Percentiles rank a stretch among this genome's conserved stretches.
These are phyloP conservation scores for Debaryomyces robertsiae DNA, from an alignment of 1,139 yeast genomes.

Conservation along the genomic window DNA sequence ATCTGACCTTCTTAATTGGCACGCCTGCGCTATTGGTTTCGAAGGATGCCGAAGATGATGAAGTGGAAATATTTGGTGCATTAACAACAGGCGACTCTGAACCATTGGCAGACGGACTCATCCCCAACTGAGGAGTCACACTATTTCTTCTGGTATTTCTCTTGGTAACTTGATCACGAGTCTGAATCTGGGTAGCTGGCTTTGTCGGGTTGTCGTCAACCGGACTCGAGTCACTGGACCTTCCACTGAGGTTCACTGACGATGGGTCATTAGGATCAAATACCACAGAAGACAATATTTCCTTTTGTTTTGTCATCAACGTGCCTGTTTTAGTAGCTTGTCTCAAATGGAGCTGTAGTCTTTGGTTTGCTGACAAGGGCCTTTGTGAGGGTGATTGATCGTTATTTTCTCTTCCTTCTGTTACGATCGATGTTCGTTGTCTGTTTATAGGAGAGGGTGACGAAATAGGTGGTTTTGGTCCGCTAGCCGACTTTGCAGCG, in stretches of 20 bases:
- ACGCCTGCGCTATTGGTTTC: conserved; percentile 11
- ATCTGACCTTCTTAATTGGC: conserved; percentile 47
- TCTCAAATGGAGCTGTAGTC: conserved; percentile 43
- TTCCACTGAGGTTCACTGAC: conserved; percentile 19
- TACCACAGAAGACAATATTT: conserved; percentile 36
- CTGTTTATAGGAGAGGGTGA: conserved; percentile 18
- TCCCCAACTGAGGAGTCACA: conserved; percentile 19
- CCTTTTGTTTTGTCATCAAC: conserved; percentile 44
- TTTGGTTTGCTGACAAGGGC: conserved; percentile 39
- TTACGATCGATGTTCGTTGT: conserved; percentile 22
- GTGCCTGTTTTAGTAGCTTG: conserved; percentile 45
- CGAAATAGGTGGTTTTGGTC: not conserved
- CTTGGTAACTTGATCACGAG: conserved; percentile 37
- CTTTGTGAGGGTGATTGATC: conserved; percentile 11
- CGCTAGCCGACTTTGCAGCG: conserved; percentile 2
- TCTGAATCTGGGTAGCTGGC: conserved; percentile 13
- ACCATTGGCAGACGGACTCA: conserved; percentile 13
- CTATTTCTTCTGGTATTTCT: conserved; percentile 38
- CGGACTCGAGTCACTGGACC: conserved; percentile 3
- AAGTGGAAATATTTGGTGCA: conserved; percentile 6
- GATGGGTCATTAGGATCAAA: conserved; percentile 47
- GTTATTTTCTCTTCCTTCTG: conserved; percentile 19
- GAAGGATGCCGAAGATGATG: conserved; percentile 14
- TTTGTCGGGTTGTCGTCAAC: conserved; percentile 8
- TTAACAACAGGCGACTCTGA: conserved; percentile 14